phyloP scores from a whole-genome alignment of 2,329 filamentous ascomycete species.

The Pestalotiopsis sp. region DNA sequence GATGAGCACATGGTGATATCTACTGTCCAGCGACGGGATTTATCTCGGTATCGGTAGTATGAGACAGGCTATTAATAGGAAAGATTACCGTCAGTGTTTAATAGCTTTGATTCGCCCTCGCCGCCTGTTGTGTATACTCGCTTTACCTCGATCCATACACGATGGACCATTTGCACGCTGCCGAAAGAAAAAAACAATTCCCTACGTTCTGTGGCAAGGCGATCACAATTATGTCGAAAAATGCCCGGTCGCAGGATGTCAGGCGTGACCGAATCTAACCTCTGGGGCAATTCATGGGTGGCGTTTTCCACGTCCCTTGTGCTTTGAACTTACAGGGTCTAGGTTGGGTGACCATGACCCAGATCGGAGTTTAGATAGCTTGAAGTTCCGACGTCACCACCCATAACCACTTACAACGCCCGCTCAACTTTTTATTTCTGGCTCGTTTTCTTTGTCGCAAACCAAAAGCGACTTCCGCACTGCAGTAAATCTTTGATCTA shows the following conservation, averaged over 20 bases:
- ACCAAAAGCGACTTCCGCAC: background rate
- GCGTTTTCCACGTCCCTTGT: background rate
- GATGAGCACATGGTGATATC: background rate
- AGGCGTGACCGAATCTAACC: background rate
- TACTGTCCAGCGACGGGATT: background rate
- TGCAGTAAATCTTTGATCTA: background rate
- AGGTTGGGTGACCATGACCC: background rate
- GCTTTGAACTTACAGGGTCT: background rate
- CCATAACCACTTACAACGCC: background rate
- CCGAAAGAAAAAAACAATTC: background rate
- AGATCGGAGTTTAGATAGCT: constrained; percentile 10
- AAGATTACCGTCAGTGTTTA: background rate
- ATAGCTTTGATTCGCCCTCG: background rate
- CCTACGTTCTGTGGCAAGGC: background rate
- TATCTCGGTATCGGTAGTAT: background rate
- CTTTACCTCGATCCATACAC: background rate
- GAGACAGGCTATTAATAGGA: background rate
- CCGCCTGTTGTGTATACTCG: background rate
- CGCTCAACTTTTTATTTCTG: constrained; percentile 3
- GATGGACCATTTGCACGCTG: background rate
- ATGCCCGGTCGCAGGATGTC: background rate
- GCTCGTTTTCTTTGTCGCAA: constrained; percentile 9
- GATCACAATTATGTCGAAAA: background rate
- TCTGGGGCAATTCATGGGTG: background rate
- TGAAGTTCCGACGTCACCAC: constrained; percentile 28